Evolutionary conservation across 768 basidiomycete genomes (phyloP), one percentile per base, ranked within the genome.

Genomic region (Cystobasidiopsis lactophilus): DNA sequence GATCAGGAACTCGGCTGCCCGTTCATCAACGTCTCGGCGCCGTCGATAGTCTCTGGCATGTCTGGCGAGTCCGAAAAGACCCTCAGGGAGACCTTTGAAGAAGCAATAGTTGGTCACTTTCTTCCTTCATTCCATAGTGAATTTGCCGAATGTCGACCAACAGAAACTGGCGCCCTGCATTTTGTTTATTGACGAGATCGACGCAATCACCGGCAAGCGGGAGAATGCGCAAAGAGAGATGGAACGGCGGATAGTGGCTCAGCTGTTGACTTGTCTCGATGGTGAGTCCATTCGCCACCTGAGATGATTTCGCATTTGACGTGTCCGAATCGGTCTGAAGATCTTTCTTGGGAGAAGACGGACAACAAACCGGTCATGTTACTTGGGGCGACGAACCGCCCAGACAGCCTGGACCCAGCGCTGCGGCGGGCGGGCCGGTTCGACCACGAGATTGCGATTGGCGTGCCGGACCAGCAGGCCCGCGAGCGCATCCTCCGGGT

Each of bases 21-120:
- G 0, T 95, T 98, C 63, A 88, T 98, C 58, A 82, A 71, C 48
- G 78, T 98, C 55, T 91, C 91, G 2, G 91, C 91, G 0, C 93
- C 93, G 0, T 85, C 84, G 0, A 81, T 98, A 54, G 86, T 98
- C 7, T 88, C 84, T 2, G 91, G 93, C 1, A 93, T 96, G 86
- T 93, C 86, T 0, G 93, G 93, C 43, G 93, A 98, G 66, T 89
- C 85, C 0, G 93, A 98, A 65, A 96, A 91, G 70, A 89, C 86
- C 0, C 69, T 98, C 3, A 71, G 93, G 40, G 91, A 95, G 62
- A 88, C 85, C 0, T 98, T 98, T 62, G 91, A 93, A 29, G 91
- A 96, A 66, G 93, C 93, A 5, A 89, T 85, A 69, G 86, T 85
- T 29, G 3, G 71, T 65, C n/a, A n/a, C n/a, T n/a, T n/a, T n/a